Evolutionary conservation across 2,329 filamentous ascomycete genomes (phyloP).

Genomic region (Conoideocrella luteorostrata): DNA sequence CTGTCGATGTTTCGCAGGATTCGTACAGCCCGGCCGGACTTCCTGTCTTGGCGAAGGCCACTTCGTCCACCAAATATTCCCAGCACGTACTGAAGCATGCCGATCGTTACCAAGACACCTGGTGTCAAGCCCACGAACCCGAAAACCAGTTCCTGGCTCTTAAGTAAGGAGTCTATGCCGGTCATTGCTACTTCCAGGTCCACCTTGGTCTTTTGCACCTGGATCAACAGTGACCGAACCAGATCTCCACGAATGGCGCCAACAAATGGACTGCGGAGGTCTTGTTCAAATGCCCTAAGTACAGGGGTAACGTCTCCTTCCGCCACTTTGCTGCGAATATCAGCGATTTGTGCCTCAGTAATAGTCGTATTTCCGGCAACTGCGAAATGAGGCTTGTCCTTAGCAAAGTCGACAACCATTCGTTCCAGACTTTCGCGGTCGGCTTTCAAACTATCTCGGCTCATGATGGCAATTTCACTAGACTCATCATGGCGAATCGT

Average conservation of each 20-base stretch:
- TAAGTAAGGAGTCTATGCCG: constrained; percentile 88
- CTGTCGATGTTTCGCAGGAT: constrained; percentile 85
- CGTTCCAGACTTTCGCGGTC: constrained; percentile 89
- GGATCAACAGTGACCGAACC: constrained; percentile 83
- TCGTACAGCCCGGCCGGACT: constrained; percentile 65
- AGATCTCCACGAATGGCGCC: constrained; percentile 83
- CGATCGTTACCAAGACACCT: constrained; percentile 79
- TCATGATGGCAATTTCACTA: constrained; percentile 96
- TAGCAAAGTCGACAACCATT: constrained; percentile 95
- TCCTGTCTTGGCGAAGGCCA: constrained; percentile 58
- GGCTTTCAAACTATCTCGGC: constrained; percentile 80
- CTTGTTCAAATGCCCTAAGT: constrained; percentile 83
- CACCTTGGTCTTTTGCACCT: constrained; percentile 98
- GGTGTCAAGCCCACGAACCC: constrained; percentile 95
- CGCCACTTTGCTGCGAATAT: constrained; percentile 72
- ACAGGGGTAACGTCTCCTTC: constrained; percentile 93
- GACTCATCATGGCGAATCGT: constrained; percentile 90
- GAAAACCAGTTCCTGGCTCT: constrained; percentile 95
- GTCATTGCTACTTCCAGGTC: constrained; percentile 94
- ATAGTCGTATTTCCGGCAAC: constrained; percentile 41
- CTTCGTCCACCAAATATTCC: constrained; percentile 63
- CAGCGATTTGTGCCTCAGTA: constrained; percentile 62
- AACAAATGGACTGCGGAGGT: constrained; percentile 72
- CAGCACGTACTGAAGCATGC: constrained; percentile 64
- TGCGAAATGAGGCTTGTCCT: constrained; percentile 66